Evolutionary conservation across 441 rosid species (phyloP).

Genomic region (Erodium moschatum): DNA sequence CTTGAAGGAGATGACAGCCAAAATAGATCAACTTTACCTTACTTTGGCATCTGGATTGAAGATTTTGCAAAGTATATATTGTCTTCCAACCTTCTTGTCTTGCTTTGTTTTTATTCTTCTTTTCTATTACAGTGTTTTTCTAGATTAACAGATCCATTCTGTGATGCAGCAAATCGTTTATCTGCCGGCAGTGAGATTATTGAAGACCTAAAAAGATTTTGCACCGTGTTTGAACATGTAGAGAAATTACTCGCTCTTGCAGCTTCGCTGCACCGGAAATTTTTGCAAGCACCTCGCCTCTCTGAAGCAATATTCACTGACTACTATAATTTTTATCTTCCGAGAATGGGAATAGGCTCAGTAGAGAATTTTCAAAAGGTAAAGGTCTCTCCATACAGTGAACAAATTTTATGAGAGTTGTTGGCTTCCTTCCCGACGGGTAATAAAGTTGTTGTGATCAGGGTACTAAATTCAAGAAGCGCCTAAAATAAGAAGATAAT

Average conservation of each 20-base stretch:
- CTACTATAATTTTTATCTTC: slow-evolving; percentile 52
- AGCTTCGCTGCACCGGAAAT: slow-evolving; percentile 86
- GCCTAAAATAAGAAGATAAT: not conserved
- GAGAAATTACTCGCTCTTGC: slow-evolving; percentile 75
- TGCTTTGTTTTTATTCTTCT: not conserved
- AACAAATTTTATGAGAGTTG: not conserved
- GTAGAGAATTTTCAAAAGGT: slow-evolving; percentile 42
- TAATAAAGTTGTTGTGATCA: slow-evolving; percentile 1
- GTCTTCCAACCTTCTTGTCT: slow-evolving; percentile 14
- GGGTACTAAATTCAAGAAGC: not conserved
- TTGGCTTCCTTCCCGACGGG: not conserved
- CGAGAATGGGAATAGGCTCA: slow-evolving; percentile 43
- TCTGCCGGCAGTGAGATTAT: slow-evolving; percentile 41
- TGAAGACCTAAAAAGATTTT: slow-evolving; percentile 59
- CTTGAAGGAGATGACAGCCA: slow-evolving; percentile 59
- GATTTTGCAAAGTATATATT: slow-evolving; percentile 48
- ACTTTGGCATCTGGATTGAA: slow-evolving; percentile 51
- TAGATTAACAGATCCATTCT: not conserved
- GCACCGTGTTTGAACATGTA: slow-evolving; percentile 61
- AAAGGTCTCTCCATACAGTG: slow-evolving; percentile 17
- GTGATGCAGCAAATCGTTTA: slow-evolving; percentile 45
- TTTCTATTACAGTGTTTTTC: not conserved
- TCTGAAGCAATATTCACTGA: slow-evolving; percentile 61
- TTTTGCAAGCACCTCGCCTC: slow-evolving; percentile 55
- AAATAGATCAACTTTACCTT: slow-evolving; percentile 67